These are phyloP conservation scores for Botryotinia narcissicola DNA, from an alignment of 2,329 filamentous ascomycete species.

Conservation along the genomic window DNA sequence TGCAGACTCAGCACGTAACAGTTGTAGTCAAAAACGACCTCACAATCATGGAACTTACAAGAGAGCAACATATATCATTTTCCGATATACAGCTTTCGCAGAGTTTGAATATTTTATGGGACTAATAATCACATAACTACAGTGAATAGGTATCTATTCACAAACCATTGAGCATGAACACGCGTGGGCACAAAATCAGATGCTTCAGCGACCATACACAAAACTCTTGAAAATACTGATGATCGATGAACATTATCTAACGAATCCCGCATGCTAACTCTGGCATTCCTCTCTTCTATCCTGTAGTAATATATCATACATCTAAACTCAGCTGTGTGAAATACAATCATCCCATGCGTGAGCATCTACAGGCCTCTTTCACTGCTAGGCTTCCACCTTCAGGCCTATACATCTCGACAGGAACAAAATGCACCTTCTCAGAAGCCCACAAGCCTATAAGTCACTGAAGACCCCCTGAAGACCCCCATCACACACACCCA, in stretches of 20 bases:
- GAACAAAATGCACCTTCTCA: not conserved
- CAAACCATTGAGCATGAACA: not conserved
- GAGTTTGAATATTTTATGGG: too few species aligned
- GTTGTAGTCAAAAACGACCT: not conserved
- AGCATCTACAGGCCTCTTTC: not conserved
- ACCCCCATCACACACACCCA: not conserved
- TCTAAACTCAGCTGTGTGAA: not conserved
- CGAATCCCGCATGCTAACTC: not conserved
- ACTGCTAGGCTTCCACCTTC: not conserved
- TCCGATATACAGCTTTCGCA: not conserved
- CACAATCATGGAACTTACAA: not conserved
- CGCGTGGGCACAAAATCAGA: not conserved
- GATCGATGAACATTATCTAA: not conserved
- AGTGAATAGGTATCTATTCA: not conserved
- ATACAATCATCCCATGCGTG: not conserved
- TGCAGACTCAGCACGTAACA: not conserved
- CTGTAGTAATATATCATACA: not conserved
- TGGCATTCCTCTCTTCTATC: accelerated
- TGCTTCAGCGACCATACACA: not conserved
- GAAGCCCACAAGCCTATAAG: not conserved
- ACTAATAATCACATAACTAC: not conserved
- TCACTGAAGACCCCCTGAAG: not conserved
- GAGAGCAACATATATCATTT: not conserved
- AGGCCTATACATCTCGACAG: not conserved
- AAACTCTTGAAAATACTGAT: not conserved